Evolutionary conservation across 2,329 filamentous ascomycete species (phyloP).

Genomic region (Sporothrix inflata): DNA sequence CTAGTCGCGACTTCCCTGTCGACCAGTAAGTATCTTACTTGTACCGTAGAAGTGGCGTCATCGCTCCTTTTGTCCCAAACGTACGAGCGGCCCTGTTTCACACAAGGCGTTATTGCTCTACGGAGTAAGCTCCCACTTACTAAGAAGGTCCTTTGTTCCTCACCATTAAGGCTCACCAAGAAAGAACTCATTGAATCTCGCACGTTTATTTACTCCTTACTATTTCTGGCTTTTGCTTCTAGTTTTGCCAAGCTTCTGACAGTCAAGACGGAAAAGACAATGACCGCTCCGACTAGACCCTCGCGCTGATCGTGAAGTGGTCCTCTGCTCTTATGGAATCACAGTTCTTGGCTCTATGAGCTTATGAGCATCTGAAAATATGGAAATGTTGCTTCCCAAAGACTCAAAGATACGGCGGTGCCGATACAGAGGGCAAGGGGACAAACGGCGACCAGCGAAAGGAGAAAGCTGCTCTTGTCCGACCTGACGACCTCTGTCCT

Average conservation of each 20-base stretch:
- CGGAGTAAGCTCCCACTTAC: neutral
- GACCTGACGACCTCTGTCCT: neutral
- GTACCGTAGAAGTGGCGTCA: constrained; percentile 12
- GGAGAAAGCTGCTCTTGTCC: neutral
- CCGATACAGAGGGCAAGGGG: neutral
- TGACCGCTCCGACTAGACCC: neutral
- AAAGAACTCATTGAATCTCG: neutral
- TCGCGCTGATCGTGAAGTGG: neutral
- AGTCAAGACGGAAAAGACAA: neutral
- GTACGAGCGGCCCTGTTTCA: neutral
- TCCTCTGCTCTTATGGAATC: neutral
- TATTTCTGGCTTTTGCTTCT: neutral
- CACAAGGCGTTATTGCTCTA: neutral
- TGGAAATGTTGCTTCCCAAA: neutral
- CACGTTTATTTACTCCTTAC: no score
- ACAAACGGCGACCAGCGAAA: neutral
- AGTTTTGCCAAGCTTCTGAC: constrained; percentile 1
- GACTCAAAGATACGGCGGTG: no score
- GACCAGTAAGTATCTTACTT: neutral
- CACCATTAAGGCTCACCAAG: neutral
- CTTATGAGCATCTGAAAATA: neutral
- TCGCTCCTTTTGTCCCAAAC: neutral
- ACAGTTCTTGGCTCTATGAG: neutral
- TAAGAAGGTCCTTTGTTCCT: neutral
- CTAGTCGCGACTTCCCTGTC: constrained; percentile 8